Evolutionary conservation across 352 stramenopile species (phyloP).

Genomic region (Globisporangium orthogonon): DNA sequence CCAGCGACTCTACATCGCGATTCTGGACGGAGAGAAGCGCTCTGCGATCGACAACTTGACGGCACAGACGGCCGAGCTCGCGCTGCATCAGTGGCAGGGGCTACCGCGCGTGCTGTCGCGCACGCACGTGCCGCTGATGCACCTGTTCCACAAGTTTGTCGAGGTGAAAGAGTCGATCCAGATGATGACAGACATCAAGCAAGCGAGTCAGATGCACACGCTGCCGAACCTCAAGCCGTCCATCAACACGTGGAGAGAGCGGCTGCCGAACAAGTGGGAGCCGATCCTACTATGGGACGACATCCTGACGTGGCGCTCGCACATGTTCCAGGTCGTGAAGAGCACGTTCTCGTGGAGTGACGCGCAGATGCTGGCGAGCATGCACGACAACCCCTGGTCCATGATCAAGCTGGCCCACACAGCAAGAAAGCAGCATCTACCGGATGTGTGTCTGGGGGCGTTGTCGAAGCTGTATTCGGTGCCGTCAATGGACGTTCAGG

Average conservation of each 20-base stretch:
- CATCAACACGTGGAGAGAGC: constrained; percentile 91
- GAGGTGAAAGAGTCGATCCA: constrained; percentile 90
- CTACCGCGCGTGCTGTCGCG: constrained; percentile 71
- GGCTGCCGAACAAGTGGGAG: constrained; percentile 92
- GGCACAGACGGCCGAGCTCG: constrained; percentile 72
- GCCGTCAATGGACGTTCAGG: constrained; percentile 89
- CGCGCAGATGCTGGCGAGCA: constrained; percentile 82
- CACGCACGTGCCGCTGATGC: constrained; percentile 79
- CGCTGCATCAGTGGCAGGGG: constrained; percentile 87
- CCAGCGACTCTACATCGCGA: constrained; percentile 85
- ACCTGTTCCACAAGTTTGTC: constrained; percentile 90
- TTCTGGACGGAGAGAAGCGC: constrained; percentile 79
- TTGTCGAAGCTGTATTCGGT: constrained; percentile 86
- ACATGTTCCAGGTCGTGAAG: constrained; percentile 92
- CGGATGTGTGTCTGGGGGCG: constrained; percentile 80
- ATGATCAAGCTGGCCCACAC: constrained; percentile 89
- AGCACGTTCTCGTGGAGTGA: constrained; percentile 86
- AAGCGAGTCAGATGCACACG: constrained; percentile 74
- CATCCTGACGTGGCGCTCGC: constrained; percentile 89
- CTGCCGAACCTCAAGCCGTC: constrained; percentile 87
- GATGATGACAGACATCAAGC: constrained; percentile 88
- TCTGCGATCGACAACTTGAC: constrained; percentile 56
- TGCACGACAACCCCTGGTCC: constrained; percentile 92
- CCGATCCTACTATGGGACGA: constrained; percentile 91
- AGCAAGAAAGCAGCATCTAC: constrained; percentile 86